Base-by-base conservation (phyloP, 495 filamentous ascomycete species). In the Aspergillus carlsbadensis region DNA sequence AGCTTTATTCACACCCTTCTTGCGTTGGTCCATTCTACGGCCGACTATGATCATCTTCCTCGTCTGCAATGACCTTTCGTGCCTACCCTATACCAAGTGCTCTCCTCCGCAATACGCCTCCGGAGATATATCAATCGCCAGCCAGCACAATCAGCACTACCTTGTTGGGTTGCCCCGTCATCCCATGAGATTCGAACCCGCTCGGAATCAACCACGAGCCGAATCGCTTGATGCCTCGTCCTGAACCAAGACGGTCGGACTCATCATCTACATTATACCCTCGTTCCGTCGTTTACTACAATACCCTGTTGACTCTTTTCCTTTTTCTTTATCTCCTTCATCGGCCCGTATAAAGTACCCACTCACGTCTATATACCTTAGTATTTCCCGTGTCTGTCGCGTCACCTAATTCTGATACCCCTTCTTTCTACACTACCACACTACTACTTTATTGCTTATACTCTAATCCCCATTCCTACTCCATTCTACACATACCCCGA, bases 321-420 rank as follows among this genome's bases (percentile, higher is more conserved):
- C 26, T 33, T 15, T 14, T 40, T 13, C 15, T 34, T 21, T 34
- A 35, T 41, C 11, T 29, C 24, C 46, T n/a, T 37, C 47, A 36
- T 33, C 17, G 41, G 17, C 10, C 17, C 26, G 21, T 45, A 45
- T 15, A 45, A 21, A 24, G 15, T 45, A 45, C 21, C n/a, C 20
- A 45, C 42, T n/a, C 17, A 10, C 18, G 6, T 22, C 20, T 50
- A 31, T 21, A 50, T 57, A 34, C 36, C 45, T 45, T 14, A 17
- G 39, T 20, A 6, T 34, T 49, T 31, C 46, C 29, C 31, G n/a
- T 20, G 15, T 20, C 31, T 36, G n/a, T 21, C 20, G 3, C 20
- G 13, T 15, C 21, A 26, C 53, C 31, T 47, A 29, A 26, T 40
- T 31, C 50, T 54, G 50, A 59, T 59, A 59, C 57, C 57, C 57